Evolutionary conservation across 441 rosid species (phyloP), one percentile per base, ranked within the genome.

Genomic region (Macaranga tanarius): DNA sequence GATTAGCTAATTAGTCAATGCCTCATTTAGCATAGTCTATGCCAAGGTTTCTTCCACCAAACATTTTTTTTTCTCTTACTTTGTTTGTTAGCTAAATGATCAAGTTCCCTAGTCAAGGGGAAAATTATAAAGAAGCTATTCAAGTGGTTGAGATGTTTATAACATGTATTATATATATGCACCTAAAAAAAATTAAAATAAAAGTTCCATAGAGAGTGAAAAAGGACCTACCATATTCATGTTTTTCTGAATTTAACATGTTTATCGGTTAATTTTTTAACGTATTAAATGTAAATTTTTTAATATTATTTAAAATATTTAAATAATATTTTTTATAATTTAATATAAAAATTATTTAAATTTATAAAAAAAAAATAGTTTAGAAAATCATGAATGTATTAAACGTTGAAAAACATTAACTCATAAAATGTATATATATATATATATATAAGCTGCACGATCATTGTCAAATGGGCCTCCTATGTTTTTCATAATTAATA

Each of bases 391-490:
- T 28, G 31, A 28, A 28, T 28, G 31, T 28, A 28, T 28, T 28
- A 28, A 28, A 28, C 31, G n/a, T 3, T 28, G 31, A 8, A 67
- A 55, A 71, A 77, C n/a, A 38, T 65, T 20, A 60, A 31, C 23
- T 44, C 25, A 65, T 59, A 31, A 28, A 45, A 45, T 44, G n/a
- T n/a, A n/a, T n/a, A n/a, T 1, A 57, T 45, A 48, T 50, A 44
- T 10, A 19, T 2, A 17, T 2, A 25, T 42, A 61, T 9, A 31
- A 52, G 44, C 40, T 0, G 65, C 10, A 26, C 51, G 42, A 67
- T 79, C 76, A 48, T 66, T 67, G 38, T 76, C 79, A 9, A 7
- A 44, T 38, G 54, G 69, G 22, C 63, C 38, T 25, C 13, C 19
- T 2, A 10, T 51, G 75, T 60, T 63, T 26, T 20, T 26, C 16